Evolutionary conservation across 306 rosid species (phyloP), one percentile per base, ranked within the genome.

Genomic region (Prinsepia uniflora): DNA sequence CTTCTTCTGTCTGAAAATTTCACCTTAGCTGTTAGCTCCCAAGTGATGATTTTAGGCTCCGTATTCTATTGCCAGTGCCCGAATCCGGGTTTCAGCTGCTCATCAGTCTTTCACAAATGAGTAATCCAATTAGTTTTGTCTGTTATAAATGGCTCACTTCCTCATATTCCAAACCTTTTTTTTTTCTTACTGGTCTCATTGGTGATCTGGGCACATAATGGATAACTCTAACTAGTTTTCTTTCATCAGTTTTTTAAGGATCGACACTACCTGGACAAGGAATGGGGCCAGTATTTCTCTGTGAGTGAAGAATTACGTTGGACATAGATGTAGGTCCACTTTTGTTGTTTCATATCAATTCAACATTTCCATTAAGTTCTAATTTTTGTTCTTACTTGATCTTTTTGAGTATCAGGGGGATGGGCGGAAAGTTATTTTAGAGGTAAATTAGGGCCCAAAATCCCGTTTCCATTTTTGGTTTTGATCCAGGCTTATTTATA

Each of bases 261-360:
- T 64, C 81, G 97, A 47, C 97, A 94, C 74, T 87, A 89, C 85
- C 81, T 91, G 92, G 99, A 91, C 79, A 91, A 94, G 83, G 99
- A 94, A 77, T 90, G 97, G 97, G 96, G 97, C 39, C 84, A 76
- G 59, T 86, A 87, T 76, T 94, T 94, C 81, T 84, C 81, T 30
- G 97, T 91, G 81, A 91, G 99, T 83, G 65, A 43, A 72, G 20
- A 40, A 70, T 70, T 43, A 20, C 40, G 46, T 14, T 69, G 41
- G 78, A 53, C 65, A 68, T 63, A 13, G 42, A 8, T 30, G 0
- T 59, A 2, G 8, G 6, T 71, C 55, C 9, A 6, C 54, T 9
- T 63, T 70, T 34, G 40, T 19, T 17, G 10, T 6, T n/a, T 34
- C 15, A 63, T 57, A 19, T 34, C 7, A 24, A 57, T 58, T 10